Evolutionary conservation across 768 basidiomycete genomes (phyloP).

Genomic region (Rhodotorula paludigena): DNA sequence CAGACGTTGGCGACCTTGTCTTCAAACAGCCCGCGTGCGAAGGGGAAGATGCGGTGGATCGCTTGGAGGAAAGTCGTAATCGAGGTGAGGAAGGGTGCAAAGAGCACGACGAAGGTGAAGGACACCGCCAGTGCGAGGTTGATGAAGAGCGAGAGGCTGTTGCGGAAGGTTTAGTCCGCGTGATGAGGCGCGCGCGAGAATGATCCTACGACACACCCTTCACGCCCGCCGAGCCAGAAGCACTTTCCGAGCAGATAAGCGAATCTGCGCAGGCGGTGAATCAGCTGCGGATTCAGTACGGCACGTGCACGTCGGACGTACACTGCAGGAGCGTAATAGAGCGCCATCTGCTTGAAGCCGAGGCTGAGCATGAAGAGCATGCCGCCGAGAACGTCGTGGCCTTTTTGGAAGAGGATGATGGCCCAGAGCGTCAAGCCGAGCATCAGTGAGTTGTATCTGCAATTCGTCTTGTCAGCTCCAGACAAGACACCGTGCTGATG

Average conservation of each 20-base stretch:
- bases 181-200: not conserved
- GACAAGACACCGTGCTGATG: too few species aligned
- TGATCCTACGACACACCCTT: conserved; percentile 67
- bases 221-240: conserved; percentile 63
- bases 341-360: conserved; percentile 91
- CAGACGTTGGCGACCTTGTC: conserved; percentile 98
- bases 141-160: conserved; percentile 57
- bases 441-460: conserved; percentile 82
- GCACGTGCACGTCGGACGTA: not conserved
- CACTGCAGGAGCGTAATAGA: conserved; percentile 87
- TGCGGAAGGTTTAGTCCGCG: conserved; percentile 42
- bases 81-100: conserved; percentile 63
- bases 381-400: conserved; percentile 69
- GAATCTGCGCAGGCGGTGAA: conserved; percentile 50
- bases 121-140: conserved; percentile 61
- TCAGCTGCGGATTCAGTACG: not conserved
- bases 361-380: conserved; percentile 76
- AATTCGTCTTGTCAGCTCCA: too few species aligned
- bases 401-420: conserved; percentile 63
- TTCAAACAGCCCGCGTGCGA: conserved; percentile 82
- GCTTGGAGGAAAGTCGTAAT: conserved; percentile 55
- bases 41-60: conserved; percentile 80
- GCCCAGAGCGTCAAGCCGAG: conserved; percentile 60
- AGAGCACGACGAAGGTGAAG: conserved; percentile 62
- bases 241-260: conserved; percentile 86